A percentile compares a stretch with the other conserved stretches of the same genome.
Conservation (phyloP, 2,329 filamentous ascomycete species). For the Cladobotryum mycophilum region DNA sequence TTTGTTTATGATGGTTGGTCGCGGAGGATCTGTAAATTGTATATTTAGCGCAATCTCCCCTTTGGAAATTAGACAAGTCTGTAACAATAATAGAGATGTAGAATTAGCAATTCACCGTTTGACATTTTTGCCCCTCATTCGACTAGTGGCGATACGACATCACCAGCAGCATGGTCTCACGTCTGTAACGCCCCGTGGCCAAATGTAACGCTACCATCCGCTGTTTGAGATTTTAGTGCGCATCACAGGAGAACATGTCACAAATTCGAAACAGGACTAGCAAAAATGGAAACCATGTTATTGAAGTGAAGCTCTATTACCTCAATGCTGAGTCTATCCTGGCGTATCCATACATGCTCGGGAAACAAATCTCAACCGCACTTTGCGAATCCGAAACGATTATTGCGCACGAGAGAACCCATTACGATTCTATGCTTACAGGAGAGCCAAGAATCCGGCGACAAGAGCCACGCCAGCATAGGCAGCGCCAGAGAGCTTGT, state of each 20-base stretch:
- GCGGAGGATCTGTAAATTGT: not conserved
- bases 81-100: no score
- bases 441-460: slow-evolving; percentile 10
- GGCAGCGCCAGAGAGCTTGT: slow-evolving; percentile 13
- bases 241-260: no score
- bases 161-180: no score
- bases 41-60: not conserved
- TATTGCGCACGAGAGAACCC: slow-evolving; percentile 2
- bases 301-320: not conserved
- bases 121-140: no score
- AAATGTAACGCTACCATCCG: no score
- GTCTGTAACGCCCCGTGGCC: no score
- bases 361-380: not conserved
- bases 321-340: not conserved
- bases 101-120: no score
- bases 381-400: not conserved
- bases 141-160: no score
- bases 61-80: no score
- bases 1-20: not conserved
- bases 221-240: no score
- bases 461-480: slow-evolving; percentile 13
- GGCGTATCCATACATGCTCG: not conserved
- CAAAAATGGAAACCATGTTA: not conserved
- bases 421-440: slow-evolving; percentile 10
- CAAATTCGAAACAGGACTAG: no score